These are phyloP conservation scores for Leishmania martiniquensis DNA, from an alignment of 208 protist species.

Conservation along the genomic window DNA sequence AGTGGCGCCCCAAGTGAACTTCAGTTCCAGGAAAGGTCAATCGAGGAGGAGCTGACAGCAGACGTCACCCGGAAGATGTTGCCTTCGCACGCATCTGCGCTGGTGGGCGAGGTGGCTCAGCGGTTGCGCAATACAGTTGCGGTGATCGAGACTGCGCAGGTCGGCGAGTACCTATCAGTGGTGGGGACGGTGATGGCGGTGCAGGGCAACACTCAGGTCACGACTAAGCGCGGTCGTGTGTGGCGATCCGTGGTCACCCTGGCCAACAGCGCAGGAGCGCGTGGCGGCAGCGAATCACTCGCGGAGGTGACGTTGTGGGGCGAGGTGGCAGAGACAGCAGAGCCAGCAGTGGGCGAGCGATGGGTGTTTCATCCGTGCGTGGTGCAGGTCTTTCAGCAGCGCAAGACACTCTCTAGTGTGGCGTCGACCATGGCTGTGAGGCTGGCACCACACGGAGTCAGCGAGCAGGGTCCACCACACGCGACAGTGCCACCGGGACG, in stretches of 20 bases:
- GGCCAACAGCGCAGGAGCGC: conserved; percentile 19
- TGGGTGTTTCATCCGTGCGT: conserved; percentile 63
- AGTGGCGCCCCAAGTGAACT: conserved; percentile 36
- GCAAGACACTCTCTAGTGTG: conserved; percentile 50
- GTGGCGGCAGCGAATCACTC: neutral
- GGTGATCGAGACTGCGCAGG: conserved; percentile 23
- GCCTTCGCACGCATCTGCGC: conserved; percentile 30
- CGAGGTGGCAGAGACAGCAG: conserved; percentile 41
- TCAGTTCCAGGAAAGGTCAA: conserved; percentile 46
- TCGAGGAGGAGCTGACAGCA: conserved; percentile 19
- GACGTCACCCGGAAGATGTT: conserved; percentile 15
- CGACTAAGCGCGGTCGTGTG: conserved; percentile 71
- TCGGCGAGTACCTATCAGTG: conserved; percentile 61
- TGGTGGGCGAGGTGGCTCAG: conserved; percentile 43
- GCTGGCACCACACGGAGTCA: neutral
- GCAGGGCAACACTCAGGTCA: conserved; percentile 26
- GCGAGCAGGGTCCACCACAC: neutral
- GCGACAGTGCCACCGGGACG: neutral
- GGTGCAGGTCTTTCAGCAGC: conserved; percentile 62
- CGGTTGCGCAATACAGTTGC: conserved; percentile 32
- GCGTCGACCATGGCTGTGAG: conserved; percentile 35
- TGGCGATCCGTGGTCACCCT: conserved; percentile 44
- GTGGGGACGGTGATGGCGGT: conserved; percentile 44
- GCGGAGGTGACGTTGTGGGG: conserved; percentile 81
- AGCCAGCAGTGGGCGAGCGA: conserved; percentile 35